phyloP scores from a whole-genome alignment of 1,139 yeast species.

The Suhomyces bolitotheri region DNA sequence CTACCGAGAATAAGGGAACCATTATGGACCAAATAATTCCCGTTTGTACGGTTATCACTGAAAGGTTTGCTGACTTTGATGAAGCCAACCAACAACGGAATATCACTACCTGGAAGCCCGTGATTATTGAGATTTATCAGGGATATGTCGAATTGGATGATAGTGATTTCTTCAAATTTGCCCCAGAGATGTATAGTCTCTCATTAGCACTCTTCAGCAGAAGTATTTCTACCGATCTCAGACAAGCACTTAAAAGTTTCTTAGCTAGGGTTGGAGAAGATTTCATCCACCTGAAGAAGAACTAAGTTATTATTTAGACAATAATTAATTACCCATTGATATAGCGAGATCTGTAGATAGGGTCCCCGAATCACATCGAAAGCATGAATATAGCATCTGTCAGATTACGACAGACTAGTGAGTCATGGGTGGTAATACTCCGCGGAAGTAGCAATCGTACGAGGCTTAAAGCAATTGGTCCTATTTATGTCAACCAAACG shows the following conservation, averaged over 20 bases:
- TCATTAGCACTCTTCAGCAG: constrained; percentile 68
- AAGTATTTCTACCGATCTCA: constrained; percentile 67
- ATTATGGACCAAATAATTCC: constrained; percentile 63
- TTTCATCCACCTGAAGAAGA: constrained; percentile 29
- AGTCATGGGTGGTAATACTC: too few species aligned
- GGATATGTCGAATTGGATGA: constrained; percentile 79
- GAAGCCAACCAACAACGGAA: constrained; percentile 77
- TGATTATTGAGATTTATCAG: constrained; percentile 79
- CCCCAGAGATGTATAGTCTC: constrained; percentile 67
- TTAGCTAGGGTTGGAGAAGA: constrained; percentile 71
- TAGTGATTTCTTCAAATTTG: constrained; percentile 63
- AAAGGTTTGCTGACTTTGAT: constrained; percentile 70
- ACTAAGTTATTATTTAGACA: neutral
- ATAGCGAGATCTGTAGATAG: too few species aligned
- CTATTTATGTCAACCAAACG: too few species aligned
- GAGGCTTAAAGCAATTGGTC: too few species aligned
- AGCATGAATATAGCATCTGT: too few species aligned
- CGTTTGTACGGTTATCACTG: constrained; percentile 67
- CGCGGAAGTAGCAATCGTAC: too few species aligned
- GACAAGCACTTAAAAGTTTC: constrained; percentile 65
- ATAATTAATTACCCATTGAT: neutral
- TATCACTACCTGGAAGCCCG: constrained; percentile 87
- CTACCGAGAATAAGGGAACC: constrained; percentile 33
- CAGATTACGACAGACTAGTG: too few species aligned
- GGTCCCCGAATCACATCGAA: too few species aligned